A percentile compares a stretch with the other conserved stretches of the same genome.
These are phyloP conservation scores for Verticillium tricorpus DNA, from an alignment of 2,329 filamentous ascomycete genomes.

Conservation along the genomic window DNA sequence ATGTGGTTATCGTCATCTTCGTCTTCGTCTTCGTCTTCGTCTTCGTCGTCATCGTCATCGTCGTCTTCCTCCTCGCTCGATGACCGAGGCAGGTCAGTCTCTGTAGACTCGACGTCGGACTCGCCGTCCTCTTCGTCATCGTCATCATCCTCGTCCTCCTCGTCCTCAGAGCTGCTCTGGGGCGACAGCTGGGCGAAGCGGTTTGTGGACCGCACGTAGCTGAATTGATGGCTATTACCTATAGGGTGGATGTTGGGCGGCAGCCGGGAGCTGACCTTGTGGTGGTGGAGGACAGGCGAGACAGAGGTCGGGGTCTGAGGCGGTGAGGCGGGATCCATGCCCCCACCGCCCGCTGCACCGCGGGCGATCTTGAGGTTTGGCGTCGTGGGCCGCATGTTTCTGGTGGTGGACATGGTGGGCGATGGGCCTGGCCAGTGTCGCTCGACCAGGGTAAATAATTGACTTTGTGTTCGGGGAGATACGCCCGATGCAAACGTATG, in stretches of 20 bases:
- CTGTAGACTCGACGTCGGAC: conserved; percentile 3
- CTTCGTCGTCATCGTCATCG: conserved; percentile 5
- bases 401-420: conserved; percentile 20
- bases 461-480: neutral
- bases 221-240: conserved; percentile 37
- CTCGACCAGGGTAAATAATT: neutral
- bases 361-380: conserved; percentile 33
- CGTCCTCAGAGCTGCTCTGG: conserved; percentile 26
- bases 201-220: conserved; percentile 21
- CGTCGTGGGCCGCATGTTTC: conserved; percentile 34
- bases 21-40: conserved; percentile 6
- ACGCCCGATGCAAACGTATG: neutral
- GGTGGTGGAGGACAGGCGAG: conserved; percentile 27
- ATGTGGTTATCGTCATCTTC: conserved; percentile 1
- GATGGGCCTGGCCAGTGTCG: neutral
- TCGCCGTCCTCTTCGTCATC: conserved; percentile 4
- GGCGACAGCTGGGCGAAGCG: conserved; percentile 22
- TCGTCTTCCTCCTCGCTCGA: conserved; percentile 3
- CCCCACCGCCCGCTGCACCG: neutral
- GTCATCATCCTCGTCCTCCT: conserved; percentile 17
- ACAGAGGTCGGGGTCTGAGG: conserved; percentile 40
- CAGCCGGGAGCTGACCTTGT: conserved; percentile 21
- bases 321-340: conserved; percentile 38
- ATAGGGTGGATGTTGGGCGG: conserved; percentile 35
- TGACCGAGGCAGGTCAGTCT: neutral